These are phyloP conservation scores for Xylaria arbuscula DNA, from an alignment of 2,329 filamentous ascomycete species.

Conservation along the genomic window DNA sequence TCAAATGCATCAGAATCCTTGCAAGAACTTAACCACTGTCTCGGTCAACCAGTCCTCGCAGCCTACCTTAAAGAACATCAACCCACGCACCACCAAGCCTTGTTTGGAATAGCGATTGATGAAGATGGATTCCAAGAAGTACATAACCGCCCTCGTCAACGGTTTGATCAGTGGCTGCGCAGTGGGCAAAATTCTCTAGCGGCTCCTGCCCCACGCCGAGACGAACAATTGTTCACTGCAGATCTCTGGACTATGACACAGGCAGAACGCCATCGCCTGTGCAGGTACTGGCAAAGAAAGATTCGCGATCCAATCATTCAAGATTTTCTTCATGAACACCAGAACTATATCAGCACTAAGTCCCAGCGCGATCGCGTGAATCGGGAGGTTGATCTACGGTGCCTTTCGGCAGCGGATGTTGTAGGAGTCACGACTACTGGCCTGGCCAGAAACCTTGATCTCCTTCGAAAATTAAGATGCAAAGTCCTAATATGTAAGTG, in stretches of 20 bases:
- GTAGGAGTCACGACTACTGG: slow-evolving; percentile 71
- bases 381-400: slow-evolving; percentile 53
- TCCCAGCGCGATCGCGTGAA: slow-evolving; percentile 39
- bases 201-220: slow-evolving; percentile 9
- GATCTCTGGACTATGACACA: slow-evolving; percentile 41
- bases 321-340: slow-evolving; percentile 21
- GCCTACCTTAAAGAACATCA: slow-evolving; percentile 41
- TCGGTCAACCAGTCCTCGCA: slow-evolving; percentile 34
- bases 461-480: slow-evolving; percentile 60
- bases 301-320: slow-evolving; percentile 42
- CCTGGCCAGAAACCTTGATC: slow-evolving; percentile 61
- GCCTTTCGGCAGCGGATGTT: slow-evolving; percentile 56
- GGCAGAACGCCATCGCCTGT: slow-evolving; percentile 44
- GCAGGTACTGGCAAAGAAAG: slow-evolving; percentile 47
- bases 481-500: slow-evolving; percentile 67
- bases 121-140: slow-evolving; percentile 47
- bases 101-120: slow-evolving; percentile 46
- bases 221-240: slow-evolving; percentile 29
- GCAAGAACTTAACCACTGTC: slow-evolving; percentile 35
- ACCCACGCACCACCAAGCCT: slow-evolving; percentile 39
- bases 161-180: slow-evolving; percentile 42
- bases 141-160: slow-evolving; percentile 25
- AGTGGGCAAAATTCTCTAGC: slow-evolving; percentile 6
- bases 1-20: slow-evolving; percentile 17
- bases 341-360: slow-evolving; percentile 32